Evolutionary conservation across 441 rosid species (phyloP).

Genomic region (Erodium moschatum): DNA sequence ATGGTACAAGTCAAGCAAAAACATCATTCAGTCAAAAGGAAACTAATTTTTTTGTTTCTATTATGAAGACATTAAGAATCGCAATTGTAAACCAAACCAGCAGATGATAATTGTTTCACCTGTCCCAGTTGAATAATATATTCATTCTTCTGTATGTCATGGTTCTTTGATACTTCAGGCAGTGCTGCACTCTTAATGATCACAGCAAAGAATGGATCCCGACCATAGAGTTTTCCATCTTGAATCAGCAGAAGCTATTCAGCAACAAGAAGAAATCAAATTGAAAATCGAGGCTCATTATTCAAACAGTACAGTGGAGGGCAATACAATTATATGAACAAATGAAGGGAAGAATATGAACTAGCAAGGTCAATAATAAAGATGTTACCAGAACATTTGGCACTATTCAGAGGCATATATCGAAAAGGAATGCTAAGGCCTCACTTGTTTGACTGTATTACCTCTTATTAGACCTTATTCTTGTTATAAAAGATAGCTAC

Average conservation of each 20-base stretch:
- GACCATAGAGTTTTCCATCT: conserved; percentile 92
- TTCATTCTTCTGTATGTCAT: conserved; percentile 65
- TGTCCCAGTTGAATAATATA: conserved; percentile 60
- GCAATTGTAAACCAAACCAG: neutral
- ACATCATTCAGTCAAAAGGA: neutral
- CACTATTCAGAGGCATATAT: neutral
- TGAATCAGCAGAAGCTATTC: conserved; percentile 82
- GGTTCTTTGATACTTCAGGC: conserved; percentile 56
- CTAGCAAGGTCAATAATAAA: conserved; percentile 2
- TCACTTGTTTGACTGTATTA: no score
- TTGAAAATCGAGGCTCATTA: neutral
- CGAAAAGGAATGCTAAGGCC: neutral
- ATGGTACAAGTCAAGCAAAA: conserved; percentile 6
- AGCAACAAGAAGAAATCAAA: conserved; percentile 3
- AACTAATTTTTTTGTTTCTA: neutral
- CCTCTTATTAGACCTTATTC: no score
- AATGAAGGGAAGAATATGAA: neutral
- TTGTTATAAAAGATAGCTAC: no score
- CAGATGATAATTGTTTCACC: conserved; percentile 34
- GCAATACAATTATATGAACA: neutral
- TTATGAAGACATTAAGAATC: neutral
- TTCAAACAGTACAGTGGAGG: neutral
- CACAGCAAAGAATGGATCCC: conserved; percentile 59
- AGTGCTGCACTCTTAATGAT: conserved; percentile 60
- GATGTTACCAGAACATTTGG: neutral